Conservation (phyloP, 345 rosid genomes). For the Streptanthus diversifolius region DNA sequence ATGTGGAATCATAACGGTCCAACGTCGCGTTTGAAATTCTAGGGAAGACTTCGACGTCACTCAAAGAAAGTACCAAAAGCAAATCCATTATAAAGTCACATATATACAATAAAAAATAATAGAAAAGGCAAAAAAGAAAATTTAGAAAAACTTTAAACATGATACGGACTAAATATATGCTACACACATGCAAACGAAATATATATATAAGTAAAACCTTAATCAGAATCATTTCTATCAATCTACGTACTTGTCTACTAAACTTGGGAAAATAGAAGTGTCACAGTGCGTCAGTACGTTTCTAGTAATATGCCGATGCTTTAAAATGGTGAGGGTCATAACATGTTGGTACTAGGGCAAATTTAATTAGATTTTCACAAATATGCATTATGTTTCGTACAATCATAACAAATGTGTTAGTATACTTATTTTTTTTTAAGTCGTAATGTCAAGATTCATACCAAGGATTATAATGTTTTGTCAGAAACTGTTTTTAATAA, state of each 20-base stretch:
- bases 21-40: constrained; percentile 17
- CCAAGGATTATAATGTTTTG: too few species aligned
- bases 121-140: background rate
- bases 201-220: background rate
- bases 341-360: background rate
- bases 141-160: background rate
- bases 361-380: constrained; percentile 7
- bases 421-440: too few species aligned
- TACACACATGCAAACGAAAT: background rate
- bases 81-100: constrained; percentile 20
- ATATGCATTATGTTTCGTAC: background rate
- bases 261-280: background rate
- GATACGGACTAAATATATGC: background rate
- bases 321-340: constrained; percentile 6
- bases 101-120: background rate
- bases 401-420: too few species aligned
- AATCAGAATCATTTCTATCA: constrained; percentile 10
- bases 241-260: background rate
- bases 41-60: constrained; percentile 34
- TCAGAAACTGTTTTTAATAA: too few species aligned
- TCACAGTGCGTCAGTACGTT: constrained; percentile 8
- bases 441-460: too few species aligned
- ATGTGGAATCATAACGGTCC: constrained; percentile 35
- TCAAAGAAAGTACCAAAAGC: constrained; percentile 35
- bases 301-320: constrained; percentile 4